These are phyloP conservation scores for Apiospora arundinis DNA, from an alignment of 2,329 filamentous ascomycete genomes.

Conservation along the genomic window DNA sequence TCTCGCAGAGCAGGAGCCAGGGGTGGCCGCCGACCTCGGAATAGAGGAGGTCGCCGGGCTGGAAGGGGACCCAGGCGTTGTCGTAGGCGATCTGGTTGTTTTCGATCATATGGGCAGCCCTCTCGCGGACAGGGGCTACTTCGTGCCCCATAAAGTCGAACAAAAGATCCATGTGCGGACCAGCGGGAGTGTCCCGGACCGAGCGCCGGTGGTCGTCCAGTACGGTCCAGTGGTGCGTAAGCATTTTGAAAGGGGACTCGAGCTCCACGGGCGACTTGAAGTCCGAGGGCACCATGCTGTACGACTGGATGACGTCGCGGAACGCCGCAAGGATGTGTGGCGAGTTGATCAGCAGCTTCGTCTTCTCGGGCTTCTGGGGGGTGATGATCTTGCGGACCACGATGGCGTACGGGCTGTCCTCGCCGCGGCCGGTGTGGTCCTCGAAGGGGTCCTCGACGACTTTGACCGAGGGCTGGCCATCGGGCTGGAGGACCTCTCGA, in stretches of 20 bases:
- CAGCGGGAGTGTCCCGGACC: constrained; percentile 20
- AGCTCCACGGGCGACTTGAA: constrained; percentile 35
- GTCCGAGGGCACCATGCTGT: constrained; percentile 35
- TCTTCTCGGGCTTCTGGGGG: constrained; percentile 27
- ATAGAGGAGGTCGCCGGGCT: constrained; percentile 37
- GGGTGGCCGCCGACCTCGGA: constrained; percentile 28
- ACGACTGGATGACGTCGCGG: constrained; percentile 33
- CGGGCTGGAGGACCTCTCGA: constrained; percentile 27
- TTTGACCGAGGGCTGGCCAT: constrained; percentile 29
- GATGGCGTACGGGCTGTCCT: constrained; percentile 35
- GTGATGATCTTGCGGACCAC: constrained; percentile 33
- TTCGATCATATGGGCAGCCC: constrained; percentile 29
- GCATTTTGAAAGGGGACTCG: constrained; percentile 35
- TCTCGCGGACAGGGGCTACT: constrained; percentile 20
- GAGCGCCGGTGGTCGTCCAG: constrained; percentile 33
- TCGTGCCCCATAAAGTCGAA: constrained; percentile 40
- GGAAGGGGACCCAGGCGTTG: constrained; percentile 37
- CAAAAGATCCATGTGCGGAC: constrained; percentile 35
- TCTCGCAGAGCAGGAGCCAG: constrained; percentile 36
- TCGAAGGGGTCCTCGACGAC: constrained; percentile 33
- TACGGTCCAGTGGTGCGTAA: constrained; percentile 38
- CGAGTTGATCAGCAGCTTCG: constrained; percentile 36
- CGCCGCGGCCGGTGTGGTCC: constrained; percentile 25
- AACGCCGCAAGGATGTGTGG: constrained; percentile 36
- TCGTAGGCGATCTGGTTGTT: constrained; percentile 35